Evolutionary conservation across 805 yeast species (phyloP).

Genomic region (Candida mattraensis): DNA sequence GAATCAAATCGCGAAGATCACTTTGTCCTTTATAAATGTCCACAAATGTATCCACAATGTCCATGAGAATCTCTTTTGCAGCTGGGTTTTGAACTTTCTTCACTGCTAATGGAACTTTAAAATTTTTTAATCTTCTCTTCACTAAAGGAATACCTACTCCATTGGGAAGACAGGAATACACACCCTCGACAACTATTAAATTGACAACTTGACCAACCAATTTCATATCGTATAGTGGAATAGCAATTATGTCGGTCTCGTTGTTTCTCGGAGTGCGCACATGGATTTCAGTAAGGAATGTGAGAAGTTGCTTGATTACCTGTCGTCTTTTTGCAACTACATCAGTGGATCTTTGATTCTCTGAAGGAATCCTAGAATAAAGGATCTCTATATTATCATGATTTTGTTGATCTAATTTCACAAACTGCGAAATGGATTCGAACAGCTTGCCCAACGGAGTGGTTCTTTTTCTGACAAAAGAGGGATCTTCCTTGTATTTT

Average conservation of each 20-base stretch:
- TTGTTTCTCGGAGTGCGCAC: constrained; percentile 32
- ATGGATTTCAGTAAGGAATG: constrained; percentile 41
- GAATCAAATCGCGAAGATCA: constrained; percentile 51
- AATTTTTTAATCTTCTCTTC: constrained; percentile 54
- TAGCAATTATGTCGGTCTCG: constrained; percentile 47
- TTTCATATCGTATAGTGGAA: constrained; percentile 85
- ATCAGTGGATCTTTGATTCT: not conserved
- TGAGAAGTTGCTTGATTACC: constrained; percentile 39
- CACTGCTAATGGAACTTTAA: constrained; percentile 31
- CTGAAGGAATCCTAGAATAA: constrained; percentile 5
- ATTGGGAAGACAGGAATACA: constrained; percentile 59
- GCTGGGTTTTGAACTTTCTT: constrained; percentile 21
- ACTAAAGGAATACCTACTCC: constrained; percentile 65
- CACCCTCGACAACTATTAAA: constrained; percentile 65
- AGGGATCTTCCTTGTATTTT: constrained; percentile 24
- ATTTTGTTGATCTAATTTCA: constrained; percentile 9
- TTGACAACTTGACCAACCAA: constrained; percentile 64
- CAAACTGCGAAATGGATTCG: constrained; percentile 24
- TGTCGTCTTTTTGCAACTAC: constrained; percentile 15
- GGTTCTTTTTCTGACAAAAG: constrained; percentile 27
- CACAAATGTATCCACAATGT: constrained; percentile 33
- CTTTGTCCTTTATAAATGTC: constrained; percentile 40
- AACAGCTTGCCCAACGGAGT: constrained; percentile 36
- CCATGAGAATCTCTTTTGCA: constrained; percentile 20
- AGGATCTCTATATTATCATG: constrained; percentile 10